Evolutionary conservation across 208 protist genomes (phyloP), one percentile per base, ranked within the genome.

Genomic region (Trypanosoma brucei): DNA sequence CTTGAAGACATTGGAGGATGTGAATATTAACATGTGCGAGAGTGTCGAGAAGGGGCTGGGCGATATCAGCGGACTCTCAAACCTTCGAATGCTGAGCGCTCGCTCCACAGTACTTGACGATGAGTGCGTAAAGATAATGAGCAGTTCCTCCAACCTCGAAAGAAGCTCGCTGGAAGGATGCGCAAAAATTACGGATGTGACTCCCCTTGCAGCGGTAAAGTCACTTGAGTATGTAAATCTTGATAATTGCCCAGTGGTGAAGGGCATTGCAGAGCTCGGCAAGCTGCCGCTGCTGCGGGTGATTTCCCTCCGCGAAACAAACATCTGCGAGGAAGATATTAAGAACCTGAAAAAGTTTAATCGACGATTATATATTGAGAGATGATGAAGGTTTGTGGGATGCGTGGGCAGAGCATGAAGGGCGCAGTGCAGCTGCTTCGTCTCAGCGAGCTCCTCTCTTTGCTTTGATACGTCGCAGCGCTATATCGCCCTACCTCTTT

Each of bases 11-110:
- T n/a, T 54, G 22, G 50, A 54, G 50, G 50, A 54, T 5, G 6
- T 54, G 9, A 54, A 54, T n/a, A 34, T 54, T 6, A 54, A 54
- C n/a, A 7, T 54, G 50, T 54, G 50, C 31, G 50, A 54, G n/a
- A 6, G 31, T 34, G 30, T 54, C 31, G n/a, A 54, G 9, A 34
- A 54, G 22, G 50, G 50, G 11, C 31, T 54, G 6, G 50, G 6
- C 9, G 50, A 35, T 33, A 6, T 54, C 6, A 34, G 50, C 50
- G 6, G 9, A 6, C 31, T 54, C 6, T 6, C 11, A n/a, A 34
- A 54, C 22, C 50, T 54, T 31, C 50, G 50, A 6, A 33, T n/a
- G 50, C 50, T 54, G 7, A 6, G n/a, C 22, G 31, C 31, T 8
- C 30, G 22, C n/a, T 54, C 50, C 31, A 54, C 50, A 8, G 50